Conservation (phyloP, 768 basidiomycete genomes). For the Hypholoma fasciculare region DNA sequence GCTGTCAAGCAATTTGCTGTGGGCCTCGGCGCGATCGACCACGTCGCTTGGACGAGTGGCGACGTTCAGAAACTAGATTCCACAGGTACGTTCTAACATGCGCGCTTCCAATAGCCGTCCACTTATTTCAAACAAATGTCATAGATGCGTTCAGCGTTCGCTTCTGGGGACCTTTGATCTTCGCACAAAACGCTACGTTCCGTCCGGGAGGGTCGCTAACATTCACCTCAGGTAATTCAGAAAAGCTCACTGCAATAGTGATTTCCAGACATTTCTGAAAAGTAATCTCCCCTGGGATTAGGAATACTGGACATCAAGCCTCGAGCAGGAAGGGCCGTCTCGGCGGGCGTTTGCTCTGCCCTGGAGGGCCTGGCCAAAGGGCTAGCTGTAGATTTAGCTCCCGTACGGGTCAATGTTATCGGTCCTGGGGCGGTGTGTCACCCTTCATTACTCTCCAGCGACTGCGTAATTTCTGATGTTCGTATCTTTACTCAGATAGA, state of each 20-base stretch:
- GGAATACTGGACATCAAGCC: not conserved
- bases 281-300: not conserved
- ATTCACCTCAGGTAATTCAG: not conserved
- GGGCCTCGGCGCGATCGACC: not conserved
- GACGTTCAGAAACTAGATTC: not conserved
- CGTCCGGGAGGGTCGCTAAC: not conserved
- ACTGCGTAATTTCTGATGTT: not conserved
- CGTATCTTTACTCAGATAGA: not conserved
- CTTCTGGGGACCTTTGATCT: slow-evolving; percentile 6
- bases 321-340: not conserved
- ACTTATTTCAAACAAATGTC: not conserved
- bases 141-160: slow-evolving; percentile 1
- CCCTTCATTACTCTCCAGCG: not conserved
- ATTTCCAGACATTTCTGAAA: not conserved
- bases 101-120: too few relatives aligned
- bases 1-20: not conserved
- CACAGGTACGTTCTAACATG: not conserved
- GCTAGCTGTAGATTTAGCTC: slow-evolving; percentile 6
- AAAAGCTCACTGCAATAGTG: not conserved
- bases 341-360: not conserved
- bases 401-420: slow-evolving; percentile 3
- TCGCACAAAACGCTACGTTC: slow-evolving; percentile 1
- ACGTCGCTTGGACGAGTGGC: slow-evolving; percentile 5
- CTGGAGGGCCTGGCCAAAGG: not conserved
- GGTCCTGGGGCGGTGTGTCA: slow-evolving; percentile 1